These are phyloP conservation scores for Lactarius quietus DNA, from an alignment of 768 basidiomycete species.

Conservation along the genomic window DNA sequence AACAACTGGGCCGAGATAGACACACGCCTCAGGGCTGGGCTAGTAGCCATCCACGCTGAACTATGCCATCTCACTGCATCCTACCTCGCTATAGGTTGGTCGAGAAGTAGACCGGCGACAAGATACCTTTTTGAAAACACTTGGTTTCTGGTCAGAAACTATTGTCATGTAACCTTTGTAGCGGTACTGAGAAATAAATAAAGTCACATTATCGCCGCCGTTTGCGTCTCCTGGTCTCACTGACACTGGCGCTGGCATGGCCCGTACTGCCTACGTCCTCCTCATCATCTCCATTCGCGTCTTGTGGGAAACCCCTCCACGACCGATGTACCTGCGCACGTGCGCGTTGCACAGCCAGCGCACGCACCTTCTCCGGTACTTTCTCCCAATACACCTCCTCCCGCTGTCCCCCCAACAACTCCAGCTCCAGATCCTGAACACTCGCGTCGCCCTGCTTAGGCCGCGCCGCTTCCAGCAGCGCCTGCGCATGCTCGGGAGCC, in stretches of 20 bases:
- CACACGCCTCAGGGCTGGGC: no score
- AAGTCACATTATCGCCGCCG: background rate
- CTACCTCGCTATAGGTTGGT: no score
- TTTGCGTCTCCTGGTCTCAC: background rate
- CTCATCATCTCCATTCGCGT: background rate
- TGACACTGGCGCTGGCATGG: no score
- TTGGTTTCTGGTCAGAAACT: no score
- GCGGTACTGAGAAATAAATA: background rate
- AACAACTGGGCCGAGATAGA: no score
- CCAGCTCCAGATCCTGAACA: conserved; percentile 40
- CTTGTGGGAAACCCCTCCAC: background rate
- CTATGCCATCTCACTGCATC: no score
- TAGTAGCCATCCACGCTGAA: no score
- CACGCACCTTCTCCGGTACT: conserved; percentile 67
- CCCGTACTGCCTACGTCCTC: background rate
- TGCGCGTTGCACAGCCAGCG: conserved; percentile 55
- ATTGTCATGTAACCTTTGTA: no score
- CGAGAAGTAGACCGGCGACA: no score
- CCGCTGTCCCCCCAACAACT: conserved; percentile 56
- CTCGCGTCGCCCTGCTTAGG: conserved; percentile 36
- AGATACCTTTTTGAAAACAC: no score
- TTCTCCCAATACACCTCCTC: conserved; percentile 79
- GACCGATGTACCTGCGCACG: background rate
- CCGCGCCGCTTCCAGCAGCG: conserved; percentile 38
- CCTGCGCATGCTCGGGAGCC: conserved; percentile 43